These are phyloP conservation scores for Fagopyrum esculentum DNA, from an alignment of 148 eudicot species.

Conservation along the genomic window DNA sequence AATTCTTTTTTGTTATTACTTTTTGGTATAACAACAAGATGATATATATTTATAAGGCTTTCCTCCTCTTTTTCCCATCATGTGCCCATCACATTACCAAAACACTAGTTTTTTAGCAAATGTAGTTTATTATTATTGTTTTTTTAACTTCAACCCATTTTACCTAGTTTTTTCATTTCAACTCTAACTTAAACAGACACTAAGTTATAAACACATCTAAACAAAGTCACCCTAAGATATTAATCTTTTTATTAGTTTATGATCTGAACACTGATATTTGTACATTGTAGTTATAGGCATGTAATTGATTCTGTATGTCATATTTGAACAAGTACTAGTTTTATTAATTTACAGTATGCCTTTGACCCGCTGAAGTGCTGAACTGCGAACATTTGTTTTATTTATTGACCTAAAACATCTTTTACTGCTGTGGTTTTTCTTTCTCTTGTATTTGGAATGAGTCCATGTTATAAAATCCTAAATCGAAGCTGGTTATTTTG, in stretches of 20 bases:
- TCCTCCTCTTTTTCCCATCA: too few relatives aligned
- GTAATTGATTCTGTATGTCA: background rate
- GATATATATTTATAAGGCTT: too few relatives aligned
- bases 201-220: too few relatives aligned
- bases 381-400: background rate
- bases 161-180: too few relatives aligned
- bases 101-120: too few relatives aligned
- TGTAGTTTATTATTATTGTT: too few relatives aligned
- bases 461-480: background rate
- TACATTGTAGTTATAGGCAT: background rate
- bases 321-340: background rate
- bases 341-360: background rate
- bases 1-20: too few relatives aligned
- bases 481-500: background rate
- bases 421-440: background rate
- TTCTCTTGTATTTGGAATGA: background rate
- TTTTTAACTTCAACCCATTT: too few relatives aligned
- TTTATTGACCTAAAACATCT: background rate
- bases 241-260: background rate
- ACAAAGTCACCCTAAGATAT: too few relatives aligned
- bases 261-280: background rate
- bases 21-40: too few relatives aligned
- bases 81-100: too few relatives aligned
- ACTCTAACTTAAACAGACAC: too few relatives aligned
- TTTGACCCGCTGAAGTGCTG: background rate